These are phyloP conservation scores for Uncinocarpus reesii DNA, from an alignment of 2,329 filamentous ascomycete genomes.

Conservation along the genomic window DNA sequence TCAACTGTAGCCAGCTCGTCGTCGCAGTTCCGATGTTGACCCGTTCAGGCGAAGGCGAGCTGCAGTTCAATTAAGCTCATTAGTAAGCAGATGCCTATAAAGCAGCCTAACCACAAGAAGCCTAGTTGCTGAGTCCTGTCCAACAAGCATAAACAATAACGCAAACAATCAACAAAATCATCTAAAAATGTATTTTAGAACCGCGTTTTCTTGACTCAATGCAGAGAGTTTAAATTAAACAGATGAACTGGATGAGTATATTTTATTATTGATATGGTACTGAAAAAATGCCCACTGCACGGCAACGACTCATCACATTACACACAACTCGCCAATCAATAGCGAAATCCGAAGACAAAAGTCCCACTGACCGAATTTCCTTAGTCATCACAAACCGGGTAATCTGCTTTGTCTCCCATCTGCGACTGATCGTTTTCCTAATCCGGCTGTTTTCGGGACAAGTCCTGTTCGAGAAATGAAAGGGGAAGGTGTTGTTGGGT, in stretches of 20 bases:
- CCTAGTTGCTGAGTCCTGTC: too few relatives aligned
- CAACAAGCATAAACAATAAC: too few relatives aligned
- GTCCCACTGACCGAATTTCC: background rate
- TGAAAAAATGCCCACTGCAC: background rate
- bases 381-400: background rate
- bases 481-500: background rate
- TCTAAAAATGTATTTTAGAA: too few relatives aligned
- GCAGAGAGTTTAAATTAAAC: too few relatives aligned
- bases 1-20: background rate
- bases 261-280: too few relatives aligned
- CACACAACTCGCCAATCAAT: background rate
- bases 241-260: too few relatives aligned
- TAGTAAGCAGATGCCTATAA: too few relatives aligned
- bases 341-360: background rate
- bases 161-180: too few relatives aligned
- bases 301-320: background rate
- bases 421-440: too few relatives aligned
- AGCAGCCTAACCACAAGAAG: too few relatives aligned
- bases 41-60: background rate
- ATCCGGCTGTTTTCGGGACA: too few relatives aligned
- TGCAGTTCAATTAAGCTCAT: slow-evolving; percentile 5
- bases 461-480: background rate
- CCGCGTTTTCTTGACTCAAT: too few relatives aligned
- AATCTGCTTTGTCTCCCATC: background rate
- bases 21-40: background rate